A percentile compares a stretch with the other conserved stretches of the same genome.
Evolutionary conservation across 2,329 filamentous ascomycete genomes (phyloP).

Genomic region (Aspergillus ibericus): DNA sequence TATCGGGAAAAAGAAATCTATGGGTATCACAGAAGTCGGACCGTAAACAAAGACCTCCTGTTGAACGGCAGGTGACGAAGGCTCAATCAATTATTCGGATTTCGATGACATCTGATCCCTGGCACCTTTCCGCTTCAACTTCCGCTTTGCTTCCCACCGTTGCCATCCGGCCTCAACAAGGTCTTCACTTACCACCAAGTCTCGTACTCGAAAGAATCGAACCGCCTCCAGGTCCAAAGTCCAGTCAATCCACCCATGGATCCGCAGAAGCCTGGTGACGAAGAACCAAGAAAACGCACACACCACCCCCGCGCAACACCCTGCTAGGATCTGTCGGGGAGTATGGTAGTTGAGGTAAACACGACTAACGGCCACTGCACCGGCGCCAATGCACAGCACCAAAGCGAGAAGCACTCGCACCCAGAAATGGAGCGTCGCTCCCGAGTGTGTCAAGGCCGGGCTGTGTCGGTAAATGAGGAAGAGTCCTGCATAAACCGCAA

Average conservation of each 20-base stretch:
- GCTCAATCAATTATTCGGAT: not conserved
- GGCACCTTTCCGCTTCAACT: constrained; percentile 29
- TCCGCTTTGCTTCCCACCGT: constrained; percentile 69
- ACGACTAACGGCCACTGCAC: constrained; percentile 73
- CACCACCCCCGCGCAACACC: constrained; percentile 66
- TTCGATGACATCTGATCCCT: constrained; percentile 27
- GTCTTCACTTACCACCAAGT: constrained; percentile 85
- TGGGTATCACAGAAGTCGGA: not conserved
- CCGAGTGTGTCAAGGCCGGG: constrained; percentile 51
- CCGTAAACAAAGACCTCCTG: not conserved
- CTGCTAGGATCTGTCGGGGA: constrained; percentile 79
- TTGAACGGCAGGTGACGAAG: not conserved
- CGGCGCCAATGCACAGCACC: constrained; percentile 62
- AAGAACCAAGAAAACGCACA: constrained; percentile 79
- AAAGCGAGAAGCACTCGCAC: constrained; percentile 62
- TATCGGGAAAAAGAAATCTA: not conserved
- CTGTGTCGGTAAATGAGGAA: constrained; percentile 82
- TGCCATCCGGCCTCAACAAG: constrained; percentile 90
- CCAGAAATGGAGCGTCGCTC: constrained; percentile 39
- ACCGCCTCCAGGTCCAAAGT: constrained; percentile 65
- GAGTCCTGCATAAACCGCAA: constrained; percentile 77
- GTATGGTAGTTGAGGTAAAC: constrained; percentile 95
- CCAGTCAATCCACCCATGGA: constrained; percentile 70
- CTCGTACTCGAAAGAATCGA: constrained; percentile 70
- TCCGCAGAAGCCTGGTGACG: constrained; percentile 65